These are phyloP conservation scores for Citrus reticulata DNA, from an alignment of 345 rosid species.

Conservation along the genomic window DNA sequence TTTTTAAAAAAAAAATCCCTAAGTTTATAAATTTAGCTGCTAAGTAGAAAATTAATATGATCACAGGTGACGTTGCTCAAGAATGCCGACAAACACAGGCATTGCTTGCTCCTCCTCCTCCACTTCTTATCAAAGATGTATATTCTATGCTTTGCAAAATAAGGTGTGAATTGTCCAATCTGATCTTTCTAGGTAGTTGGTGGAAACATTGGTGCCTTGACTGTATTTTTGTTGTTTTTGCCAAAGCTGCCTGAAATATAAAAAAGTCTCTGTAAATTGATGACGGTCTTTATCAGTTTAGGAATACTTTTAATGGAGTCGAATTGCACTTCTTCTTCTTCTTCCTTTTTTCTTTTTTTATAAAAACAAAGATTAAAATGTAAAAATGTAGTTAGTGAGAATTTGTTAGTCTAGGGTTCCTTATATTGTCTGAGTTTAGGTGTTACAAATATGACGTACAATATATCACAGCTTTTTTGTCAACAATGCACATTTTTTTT, in stretches of 20 bases:
- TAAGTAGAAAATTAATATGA: constrained; percentile 12
- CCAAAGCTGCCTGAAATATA: background rate
- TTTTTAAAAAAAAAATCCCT: too few relatives aligned
- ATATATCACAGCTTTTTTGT: background rate
- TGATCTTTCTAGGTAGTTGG: constrained; percentile 1
- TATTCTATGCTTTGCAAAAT: constrained; percentile 61
- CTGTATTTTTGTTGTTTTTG: background rate
- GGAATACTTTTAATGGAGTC: background rate
- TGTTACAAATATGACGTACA: background rate
- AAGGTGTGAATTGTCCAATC: constrained; percentile 45
- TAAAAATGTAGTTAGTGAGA: too few relatives aligned
- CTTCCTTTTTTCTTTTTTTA: too few relatives aligned
- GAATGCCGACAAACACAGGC: constrained; percentile 76
- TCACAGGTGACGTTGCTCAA: constrained; percentile 90
- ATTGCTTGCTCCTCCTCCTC: constrained; percentile 71
- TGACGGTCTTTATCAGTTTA: background rate
- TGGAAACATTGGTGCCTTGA: constrained; percentile 8
- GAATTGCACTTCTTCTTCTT: background rate
- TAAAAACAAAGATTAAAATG: too few relatives aligned
- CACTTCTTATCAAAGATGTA: constrained; percentile 66
- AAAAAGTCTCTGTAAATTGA: background rate
- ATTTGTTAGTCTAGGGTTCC: background rate
- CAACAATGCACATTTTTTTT: background rate
- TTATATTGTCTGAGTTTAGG: background rate
- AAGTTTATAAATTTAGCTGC: constrained; percentile 1